Base-by-base conservation (phyloP, 2,329 filamentous ascomycete genomes). In the Fusarium subglutinans region DNA sequence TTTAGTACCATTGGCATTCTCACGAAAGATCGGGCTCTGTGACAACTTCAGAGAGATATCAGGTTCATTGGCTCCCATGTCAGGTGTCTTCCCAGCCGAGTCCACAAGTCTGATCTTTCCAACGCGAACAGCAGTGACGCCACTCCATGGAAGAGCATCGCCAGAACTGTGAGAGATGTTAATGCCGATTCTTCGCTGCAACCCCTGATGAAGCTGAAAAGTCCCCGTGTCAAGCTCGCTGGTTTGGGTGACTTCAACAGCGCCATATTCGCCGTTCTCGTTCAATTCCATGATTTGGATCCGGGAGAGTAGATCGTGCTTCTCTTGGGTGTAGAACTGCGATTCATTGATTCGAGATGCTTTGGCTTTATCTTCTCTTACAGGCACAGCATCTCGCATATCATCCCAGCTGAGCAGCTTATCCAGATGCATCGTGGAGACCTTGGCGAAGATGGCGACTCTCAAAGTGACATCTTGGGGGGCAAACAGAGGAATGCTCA, bases 371-470 rank as follows among this genome's bases (percentile, higher is more conserved):
- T 86, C 85, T 63, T 88, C 87, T 71, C 89, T 88, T 6, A 73
- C 66, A 33, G 88, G 87, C 56, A 91, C 86, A 24, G 90, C 89
- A 82, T 99, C 96, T 66, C 96, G 91, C 92, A 99, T 98, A 78
- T 98, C 96, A 80, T 99, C 96, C 96, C 96, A 99, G 84, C 96
- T 99, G 18, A 98, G 89, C 57, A 99, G 88, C 84, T 98, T 98
- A 82, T 99, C 96, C 28, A 99, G 88, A 83, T 99, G 96, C 92
- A 98, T 98, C 0, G 92, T 86, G 3, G 94, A 96, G 41, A 98
- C 94, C 79, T 93, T 93, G 24, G 96, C 95, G 81, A 98, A 98
- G 69, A 99, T 93, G 55, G 95, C 94, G 14, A 98, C 93, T 62
- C 96, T 90, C 61, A 99, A 84, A 30, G 91, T 92, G 2, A 94